phyloP scores from a whole-genome alignment of 257 asterid genomes.

The Salvia splendens region DNA sequence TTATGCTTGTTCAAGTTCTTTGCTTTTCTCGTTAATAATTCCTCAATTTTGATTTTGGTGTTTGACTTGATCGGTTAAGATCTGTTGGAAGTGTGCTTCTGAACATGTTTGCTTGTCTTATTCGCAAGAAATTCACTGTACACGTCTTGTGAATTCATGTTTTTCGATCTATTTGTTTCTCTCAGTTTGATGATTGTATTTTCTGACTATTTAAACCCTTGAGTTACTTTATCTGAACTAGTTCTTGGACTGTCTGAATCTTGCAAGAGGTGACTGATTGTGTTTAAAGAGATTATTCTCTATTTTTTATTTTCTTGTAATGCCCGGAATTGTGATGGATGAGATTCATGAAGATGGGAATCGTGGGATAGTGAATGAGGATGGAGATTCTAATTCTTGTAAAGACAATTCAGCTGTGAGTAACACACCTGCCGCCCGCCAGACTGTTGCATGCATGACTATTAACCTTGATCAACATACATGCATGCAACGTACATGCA shows the following conservation, averaged over 20 bases:
- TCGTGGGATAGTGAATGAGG: constrained; percentile 46
- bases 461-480: no score
- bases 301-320: constrained; percentile 33
- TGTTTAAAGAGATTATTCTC: constrained; percentile 35
- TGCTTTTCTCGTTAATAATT: constrained; percentile 20
- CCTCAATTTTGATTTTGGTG: constrained; percentile 26
- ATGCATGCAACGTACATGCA: no score
- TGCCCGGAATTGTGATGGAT: constrained; percentile 79
- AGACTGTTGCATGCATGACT: background rate
- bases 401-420: constrained; percentile 41
- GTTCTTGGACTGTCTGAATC: constrained; percentile 18
- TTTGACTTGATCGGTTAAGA: constrained; percentile 33
- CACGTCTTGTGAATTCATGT: constrained; percentile 12
- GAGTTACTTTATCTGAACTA: constrained; percentile 29
- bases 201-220: background rate
- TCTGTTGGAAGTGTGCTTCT: constrained; percentile 34
- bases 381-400: constrained; percentile 40
- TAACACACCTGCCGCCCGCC: constrained; percentile 31
- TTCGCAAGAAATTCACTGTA: background rate
- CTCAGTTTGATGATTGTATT: constrained; percentile 10
- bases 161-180: constrained; percentile 32
- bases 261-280: constrained; percentile 43
- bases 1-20: background rate
- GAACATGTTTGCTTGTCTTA: background rate
- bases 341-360: constrained; percentile 54